A percentile compares a stretch with the other conserved stretches of the same genome.
Conservation (phyloP, 352 stramenopile species). For the Phytophthora fragariaefolia region DNA sequence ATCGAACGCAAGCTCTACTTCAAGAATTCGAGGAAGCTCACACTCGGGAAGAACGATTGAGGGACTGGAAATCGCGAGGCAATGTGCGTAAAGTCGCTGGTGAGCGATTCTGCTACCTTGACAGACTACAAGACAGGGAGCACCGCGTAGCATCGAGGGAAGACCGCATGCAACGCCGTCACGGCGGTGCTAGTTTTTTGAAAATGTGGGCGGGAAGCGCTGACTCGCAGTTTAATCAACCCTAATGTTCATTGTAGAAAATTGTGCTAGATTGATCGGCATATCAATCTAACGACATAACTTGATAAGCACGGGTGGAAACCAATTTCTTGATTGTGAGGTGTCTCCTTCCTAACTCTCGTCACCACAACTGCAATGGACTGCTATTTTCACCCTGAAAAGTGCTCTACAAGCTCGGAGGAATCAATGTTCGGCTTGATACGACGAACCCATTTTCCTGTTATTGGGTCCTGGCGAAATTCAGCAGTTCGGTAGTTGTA, state of each 20-base stretch:
- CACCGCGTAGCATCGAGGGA: slow-evolving; percentile 56
- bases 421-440: slow-evolving; percentile 35
- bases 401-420: slow-evolving; percentile 39
- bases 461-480: slow-evolving; percentile 51
- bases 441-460: slow-evolving; percentile 50
- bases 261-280: too few relatives aligned
- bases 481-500: slow-evolving; percentile 70
- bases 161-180: slow-evolving; percentile 67
- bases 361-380: neutral
- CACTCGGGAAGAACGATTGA: slow-evolving; percentile 45
- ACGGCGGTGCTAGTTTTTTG: slow-evolving; percentile 70
- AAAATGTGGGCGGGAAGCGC: slow-evolving; percentile 84
- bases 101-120: slow-evolving; percentile 64
- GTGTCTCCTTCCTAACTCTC: too few relatives aligned
- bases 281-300: too few relatives aligned
- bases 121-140: slow-evolving; percentile 67
- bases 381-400: slow-evolving; percentile 21
- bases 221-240: slow-evolving; percentile 78
- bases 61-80: slow-evolving; percentile 60
- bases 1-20: slow-evolving; percentile 52
- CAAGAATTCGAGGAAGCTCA: slow-evolving; percentile 38
- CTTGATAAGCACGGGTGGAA: too few relatives aligned
- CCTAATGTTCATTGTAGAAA: slow-evolving; percentile 1
- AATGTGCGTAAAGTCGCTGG: slow-evolving; percentile 57
- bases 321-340: too few relatives aligned